Base-by-base conservation (phyloP, 2,329 filamentous ascomycete genomes). In the Daldinia sp. region DNA sequence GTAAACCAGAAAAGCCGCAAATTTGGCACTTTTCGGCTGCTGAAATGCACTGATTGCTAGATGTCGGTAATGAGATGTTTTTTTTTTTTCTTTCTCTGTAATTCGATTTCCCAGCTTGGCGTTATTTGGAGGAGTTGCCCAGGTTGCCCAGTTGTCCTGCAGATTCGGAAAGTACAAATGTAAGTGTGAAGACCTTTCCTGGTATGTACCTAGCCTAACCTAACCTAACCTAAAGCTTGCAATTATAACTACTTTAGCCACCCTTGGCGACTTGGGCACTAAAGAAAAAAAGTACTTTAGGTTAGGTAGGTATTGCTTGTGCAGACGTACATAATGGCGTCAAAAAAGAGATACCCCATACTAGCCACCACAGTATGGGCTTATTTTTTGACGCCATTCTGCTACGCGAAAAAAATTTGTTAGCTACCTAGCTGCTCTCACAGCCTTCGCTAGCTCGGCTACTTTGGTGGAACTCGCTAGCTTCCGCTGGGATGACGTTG, bases 401-500 rank as follows among this genome's bases (percentile, higher is more conserved):
- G 33, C 33, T 35, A 35, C 33, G 33, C 33, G n/a, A 23, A 18
- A 33, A 33, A 33, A 61, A 54, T 57, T 60, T 60, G 48, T 54
- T 63, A 60, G 64, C 42, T 35, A 60, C 59, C 42, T 35, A 50
- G 48, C 42, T 18, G 53, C 50, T 13, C 33, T 42, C 39, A 42
- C 60, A 33, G 18, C 13, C 51, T 23, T 55, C 41, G 46, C 59
- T 63, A 57, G 46, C 58, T 66, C 58, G 63, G 54, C 48, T 55
- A 63, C 46, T 54, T 26, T 57, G 26, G 60, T 68, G 65, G 59
- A 56, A 51, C 62, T 58, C 37, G n/a, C 46, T 41, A 30, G 64
- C 23, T 56, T 54, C 60, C 58, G 57, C 65, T 42, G 30, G 46
- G 57, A 68, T 71, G 68, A 71, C 68, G 68, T 71, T 68, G 65